These are phyloP conservation scores for Eimeria necatrix DNA, from an alignment of 169 alveolate species.

Conservation along the genomic window DNA sequence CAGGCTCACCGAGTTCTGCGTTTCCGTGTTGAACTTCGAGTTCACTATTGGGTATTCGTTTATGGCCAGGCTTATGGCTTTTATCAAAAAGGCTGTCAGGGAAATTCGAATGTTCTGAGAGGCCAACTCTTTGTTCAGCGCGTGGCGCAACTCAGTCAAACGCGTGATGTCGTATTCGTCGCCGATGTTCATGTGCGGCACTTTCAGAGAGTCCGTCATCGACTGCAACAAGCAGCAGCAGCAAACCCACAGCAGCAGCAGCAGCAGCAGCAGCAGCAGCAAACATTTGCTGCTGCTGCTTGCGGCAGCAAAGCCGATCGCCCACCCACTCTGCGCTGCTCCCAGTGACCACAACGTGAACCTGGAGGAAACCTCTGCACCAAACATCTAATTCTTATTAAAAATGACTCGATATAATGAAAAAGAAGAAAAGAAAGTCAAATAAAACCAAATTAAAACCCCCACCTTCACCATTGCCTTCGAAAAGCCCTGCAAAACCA, in stretches of 20 bases:
- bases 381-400: too few relatives aligned
- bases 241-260: conserved; percentile 72
- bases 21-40: conserved; percentile 87
- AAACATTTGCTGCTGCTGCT: background rate
- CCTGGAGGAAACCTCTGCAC: too few relatives aligned
- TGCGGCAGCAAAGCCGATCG: background rate
- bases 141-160: conserved; percentile 28
- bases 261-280: background rate
- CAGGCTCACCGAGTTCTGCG: conserved; percentile 50
- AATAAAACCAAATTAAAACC: background rate
- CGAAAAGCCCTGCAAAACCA: conserved; percentile 76
- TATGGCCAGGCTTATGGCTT: conserved; percentile 94
- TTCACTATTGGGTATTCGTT: conserved; percentile 93
- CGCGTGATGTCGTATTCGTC: conserved; percentile 86
- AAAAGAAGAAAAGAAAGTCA: background rate
- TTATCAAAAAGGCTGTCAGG: conserved; percentile 94
- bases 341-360: too few relatives aligned
- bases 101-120: conserved; percentile 87
- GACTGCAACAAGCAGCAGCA: conserved; percentile 83
- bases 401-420: too few relatives aligned
- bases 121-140: conserved; percentile 42
- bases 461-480: conserved; percentile 82
- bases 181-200: conserved; percentile 89
- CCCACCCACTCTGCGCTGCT: too few relatives aligned
- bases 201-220: conserved; percentile 91